These are phyloP conservation scores for Umbelopsis ramanniana DNA, from an alignment of 192 early-diverging fungal species.

Conservation along the genomic window DNA sequence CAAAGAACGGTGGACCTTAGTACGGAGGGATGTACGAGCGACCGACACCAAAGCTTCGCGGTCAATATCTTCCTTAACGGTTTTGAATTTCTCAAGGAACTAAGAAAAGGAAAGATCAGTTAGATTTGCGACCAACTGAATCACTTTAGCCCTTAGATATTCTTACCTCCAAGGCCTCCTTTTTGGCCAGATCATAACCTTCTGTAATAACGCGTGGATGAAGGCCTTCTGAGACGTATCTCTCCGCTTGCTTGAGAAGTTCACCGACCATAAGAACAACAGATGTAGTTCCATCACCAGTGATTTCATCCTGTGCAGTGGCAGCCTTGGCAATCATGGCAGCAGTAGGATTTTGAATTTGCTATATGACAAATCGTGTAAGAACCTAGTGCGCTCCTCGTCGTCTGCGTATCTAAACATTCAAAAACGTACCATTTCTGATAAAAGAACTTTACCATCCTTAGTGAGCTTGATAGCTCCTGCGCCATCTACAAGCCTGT, in stretches of 20 bases:
- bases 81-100: slow-evolving; percentile 92
- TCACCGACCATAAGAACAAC: slow-evolving; percentile 97
- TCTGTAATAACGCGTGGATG: slow-evolving; percentile 96
- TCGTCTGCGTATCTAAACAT: background rate
- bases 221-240: slow-evolving; percentile 94
- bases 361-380: slow-evolving; percentile 53
- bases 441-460: slow-evolving; percentile 98
- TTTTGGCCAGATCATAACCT: slow-evolving; percentile 96
- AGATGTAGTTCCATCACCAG: slow-evolving; percentile 98
- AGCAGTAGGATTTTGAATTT: slow-evolving; percentile 99
- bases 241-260: slow-evolving; percentile 94
- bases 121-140: background rate
- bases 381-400: background rate
- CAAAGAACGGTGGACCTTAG: slow-evolving; percentile 88
- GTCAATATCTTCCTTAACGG: slow-evolving; percentile 71
- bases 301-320: slow-evolving; percentile 98
- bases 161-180: slow-evolving; percentile 82
- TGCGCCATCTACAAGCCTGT: slow-evolving; percentile 92
- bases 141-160: background rate
- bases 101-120: slow-evolving; percentile 22
- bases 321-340: slow-evolving; percentile 99
- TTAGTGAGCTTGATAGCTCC: slow-evolving; percentile 97
- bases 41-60: slow-evolving; percentile 89
- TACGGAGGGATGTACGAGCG: slow-evolving; percentile 93
- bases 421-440: slow-evolving; percentile 83